Conservation (phyloP, 176 grass and related monocot species). For the bread wheat (Triticum aestivum) region DNA sequence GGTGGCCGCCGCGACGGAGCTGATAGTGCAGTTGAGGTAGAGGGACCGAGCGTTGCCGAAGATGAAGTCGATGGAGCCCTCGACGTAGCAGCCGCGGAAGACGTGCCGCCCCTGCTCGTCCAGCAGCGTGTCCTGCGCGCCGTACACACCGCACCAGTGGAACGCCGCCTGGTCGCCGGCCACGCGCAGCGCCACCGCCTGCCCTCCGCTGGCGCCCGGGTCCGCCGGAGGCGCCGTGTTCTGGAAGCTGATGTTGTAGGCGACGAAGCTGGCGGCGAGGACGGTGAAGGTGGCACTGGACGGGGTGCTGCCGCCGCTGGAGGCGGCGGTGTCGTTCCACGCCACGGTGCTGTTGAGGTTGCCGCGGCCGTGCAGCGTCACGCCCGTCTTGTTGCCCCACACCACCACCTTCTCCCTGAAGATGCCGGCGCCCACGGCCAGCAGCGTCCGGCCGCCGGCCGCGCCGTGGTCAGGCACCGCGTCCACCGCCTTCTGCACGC, state of each 20-base stretch:
- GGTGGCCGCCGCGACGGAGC: constrained; percentile 49
- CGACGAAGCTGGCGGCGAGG: constrained; percentile 55
- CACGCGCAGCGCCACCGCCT: constrained; percentile 76
- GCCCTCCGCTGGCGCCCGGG: constrained; percentile 53
- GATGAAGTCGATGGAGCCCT: constrained; percentile 94
- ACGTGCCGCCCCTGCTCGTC: constrained; percentile 73
- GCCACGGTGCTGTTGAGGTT: constrained; percentile 55
- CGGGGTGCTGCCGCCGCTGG: constrained; percentile 61
- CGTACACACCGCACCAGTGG: constrained; percentile 76
- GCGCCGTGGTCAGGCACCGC: constrained; percentile 47
- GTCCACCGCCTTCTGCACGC: constrained; percentile 71
- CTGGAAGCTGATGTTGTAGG: constrained; percentile 78
- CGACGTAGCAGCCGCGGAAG: constrained; percentile 71
- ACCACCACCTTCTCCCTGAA: constrained; percentile 85
- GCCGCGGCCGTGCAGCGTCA: constrained; percentile 69
- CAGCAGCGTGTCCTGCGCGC: constrained; percentile 80
- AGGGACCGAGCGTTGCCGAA: constrained; percentile 75
- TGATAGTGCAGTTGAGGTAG: constrained; percentile 77
- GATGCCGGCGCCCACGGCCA: constrained; percentile 62
- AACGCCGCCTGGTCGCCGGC: constrained; percentile 73
- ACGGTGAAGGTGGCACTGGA: constrained; percentile 64
- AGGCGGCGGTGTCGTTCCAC: constrained; percentile 80
- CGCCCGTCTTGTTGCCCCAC: constrained; percentile 59
- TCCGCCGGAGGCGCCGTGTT: constrained; percentile 55
- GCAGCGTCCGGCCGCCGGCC: constrained; percentile 38